phyloP scores from a whole-genome alignment of 768 basidiomycete genomes.

The Boletus rufocinnamomeus region DNA sequence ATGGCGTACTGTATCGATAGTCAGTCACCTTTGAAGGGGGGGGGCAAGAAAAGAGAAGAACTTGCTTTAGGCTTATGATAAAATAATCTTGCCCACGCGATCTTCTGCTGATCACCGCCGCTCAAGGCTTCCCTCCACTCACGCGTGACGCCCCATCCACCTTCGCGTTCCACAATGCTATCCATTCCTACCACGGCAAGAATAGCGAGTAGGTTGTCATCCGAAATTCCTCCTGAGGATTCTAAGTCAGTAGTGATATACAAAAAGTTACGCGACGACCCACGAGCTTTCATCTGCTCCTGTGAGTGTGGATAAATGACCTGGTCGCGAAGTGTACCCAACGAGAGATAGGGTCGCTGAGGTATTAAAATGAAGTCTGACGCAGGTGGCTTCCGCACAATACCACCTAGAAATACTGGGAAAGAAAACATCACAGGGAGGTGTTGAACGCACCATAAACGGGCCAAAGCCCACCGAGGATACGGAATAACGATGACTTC shows the following conservation, averaged over 20 bases:
- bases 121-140: conserved; percentile 95
- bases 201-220: conserved; percentile 70
- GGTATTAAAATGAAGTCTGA: conserved; percentile 93
- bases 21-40: neutral
- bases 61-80: conserved; percentile 90
- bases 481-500: conserved; percentile 93
- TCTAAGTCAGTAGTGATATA: conserved; percentile 8
- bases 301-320: conserved; percentile 92
- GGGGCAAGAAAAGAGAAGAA: conserved; percentile 2
- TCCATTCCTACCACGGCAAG: conserved; percentile 83
- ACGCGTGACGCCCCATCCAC: conserved; percentile 88
- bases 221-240: conserved; percentile 65
- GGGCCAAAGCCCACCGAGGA: conserved; percentile 95
- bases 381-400: conserved; percentile 86
- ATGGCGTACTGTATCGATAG: conserved; percentile 77
- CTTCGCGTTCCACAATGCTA: conserved; percentile 85
- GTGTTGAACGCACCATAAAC: conserved; percentile 45
- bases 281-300: conserved; percentile 75
- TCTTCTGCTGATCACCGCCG: conserved; percentile 95
- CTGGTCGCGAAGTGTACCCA: conserved; percentile 94
- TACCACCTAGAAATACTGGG: conserved; percentile 48
- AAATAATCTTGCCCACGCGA: conserved; percentile 95
- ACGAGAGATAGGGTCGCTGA: conserved; percentile 91
- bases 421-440: neutral
- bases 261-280: conserved; percentile 29